Evolutionary conservation across 2,329 filamentous ascomycete species (phyloP), one percentile per base, ranked within the genome.

Genomic region (Pezicula neosporulosa): DNA sequence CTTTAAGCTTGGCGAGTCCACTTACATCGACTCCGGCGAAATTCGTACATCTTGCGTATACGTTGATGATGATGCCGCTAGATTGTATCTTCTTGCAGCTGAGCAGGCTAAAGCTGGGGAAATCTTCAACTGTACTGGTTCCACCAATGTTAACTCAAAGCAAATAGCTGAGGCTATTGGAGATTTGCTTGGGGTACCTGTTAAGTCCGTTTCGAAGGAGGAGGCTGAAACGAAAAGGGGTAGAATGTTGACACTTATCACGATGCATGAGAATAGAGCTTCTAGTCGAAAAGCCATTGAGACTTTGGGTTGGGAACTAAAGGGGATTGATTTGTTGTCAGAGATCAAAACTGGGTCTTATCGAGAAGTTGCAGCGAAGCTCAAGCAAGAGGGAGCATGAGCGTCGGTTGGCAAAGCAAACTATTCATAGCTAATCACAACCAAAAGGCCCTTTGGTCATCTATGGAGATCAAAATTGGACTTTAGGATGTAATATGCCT

Each of bases 21-120:
- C 57, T 5, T 61, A 67, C 49, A 52, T 73, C 55, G 59, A 66
- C 42, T 60, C 61, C 7, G 70, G 69, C 4, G 50, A 55, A 2
- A 54, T 49, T 9, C 48, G 54, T n/a, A 67, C 64, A 6, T 61
- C 65, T 3, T 59, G 58, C 1, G 67, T 73, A 15, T 68, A 77
- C 52, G 68, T 76, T 2, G 69, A 74, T 28, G 74, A 74, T 28
- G 74, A 77, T 58, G 72, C 69, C 4, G 73, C 72, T 6, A 52
- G 63, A 3, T 54, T 74, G 19, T 75, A 71, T 49, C 58, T 76
- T 8, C 64, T 71, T 0, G 68, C 66, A 1, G 62, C 66, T 0
- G 60, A 72, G 52, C 68, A 66, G n/a, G 67, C 59, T 1, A 56
- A 59, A 19, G 56, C 65, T 3, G 68, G 70, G 2, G 64, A 66